Conservation (phyloP, 352 stramenopile species). For the Plasmopara halstedii region DNA sequence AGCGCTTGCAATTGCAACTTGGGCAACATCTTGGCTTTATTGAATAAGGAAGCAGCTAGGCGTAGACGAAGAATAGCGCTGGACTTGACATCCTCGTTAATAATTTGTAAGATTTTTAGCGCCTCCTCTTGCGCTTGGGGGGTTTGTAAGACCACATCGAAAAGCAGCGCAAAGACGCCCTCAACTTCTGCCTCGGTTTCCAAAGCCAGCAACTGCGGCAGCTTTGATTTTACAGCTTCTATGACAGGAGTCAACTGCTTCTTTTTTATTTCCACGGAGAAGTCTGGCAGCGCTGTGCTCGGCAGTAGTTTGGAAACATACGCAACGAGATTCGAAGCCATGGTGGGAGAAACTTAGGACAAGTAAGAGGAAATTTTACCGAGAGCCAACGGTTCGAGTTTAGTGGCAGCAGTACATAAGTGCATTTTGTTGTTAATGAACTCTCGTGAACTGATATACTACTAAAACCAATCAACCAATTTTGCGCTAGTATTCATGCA, state of each 20-base stretch:
- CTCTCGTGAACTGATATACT: background rate
- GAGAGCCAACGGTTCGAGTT: conserved; percentile 3
- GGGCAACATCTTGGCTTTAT: conserved; percentile 51
- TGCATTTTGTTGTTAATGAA: too few species aligned
- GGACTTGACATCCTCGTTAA: conserved; percentile 39
- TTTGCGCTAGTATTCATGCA: too few species aligned
- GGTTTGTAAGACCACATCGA: conserved; percentile 43
- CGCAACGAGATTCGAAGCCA: conserved; percentile 52
- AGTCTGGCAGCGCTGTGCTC: conserved; percentile 30
- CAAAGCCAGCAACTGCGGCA: conserved; percentile 50
- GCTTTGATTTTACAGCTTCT: conserved; percentile 37
- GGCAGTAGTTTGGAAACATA: conserved; percentile 79
- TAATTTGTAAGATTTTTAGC: conserved; percentile 39
- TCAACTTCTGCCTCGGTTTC: conserved; percentile 76
- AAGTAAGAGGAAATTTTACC: background rate
- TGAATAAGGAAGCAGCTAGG: conserved; percentile 67
- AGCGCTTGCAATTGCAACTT: conserved; percentile 66
- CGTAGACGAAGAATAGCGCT: conserved; percentile 64
- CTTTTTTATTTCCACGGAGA: conserved; percentile 59
- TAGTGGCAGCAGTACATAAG: background rate
- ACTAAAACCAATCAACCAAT: too few species aligned
- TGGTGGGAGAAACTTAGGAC: conserved; percentile 5
- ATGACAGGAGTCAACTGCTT: conserved; percentile 42
- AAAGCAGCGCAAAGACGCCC: conserved; percentile 57
- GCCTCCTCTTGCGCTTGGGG: conserved; percentile 25